phyloP scores from a whole-genome alignment of 2,329 filamentous ascomycete genomes.

The Corynespora cassiicola region DNA sequence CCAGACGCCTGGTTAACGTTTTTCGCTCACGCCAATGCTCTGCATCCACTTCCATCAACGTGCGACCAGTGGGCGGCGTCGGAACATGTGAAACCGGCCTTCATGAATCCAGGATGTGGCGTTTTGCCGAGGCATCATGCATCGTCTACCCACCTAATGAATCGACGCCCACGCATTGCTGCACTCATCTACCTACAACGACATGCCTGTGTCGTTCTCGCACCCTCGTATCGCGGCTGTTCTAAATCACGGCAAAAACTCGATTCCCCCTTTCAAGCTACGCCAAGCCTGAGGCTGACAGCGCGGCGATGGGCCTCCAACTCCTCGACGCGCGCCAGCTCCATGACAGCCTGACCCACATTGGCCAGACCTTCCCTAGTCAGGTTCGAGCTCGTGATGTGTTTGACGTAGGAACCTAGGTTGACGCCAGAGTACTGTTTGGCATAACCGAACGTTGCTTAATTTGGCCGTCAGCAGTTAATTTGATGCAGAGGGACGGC shows the following conservation, averaged over 20 bases:
- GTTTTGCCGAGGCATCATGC: conserved; percentile 3
- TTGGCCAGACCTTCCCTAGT: conserved; percentile 84
- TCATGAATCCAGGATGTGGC: not conserved
- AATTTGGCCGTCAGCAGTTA: conserved; percentile 12
- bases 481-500: too few species aligned
- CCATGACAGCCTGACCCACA: conserved; percentile 90
- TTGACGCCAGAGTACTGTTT: conserved; percentile 99
- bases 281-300: conserved; percentile 67
- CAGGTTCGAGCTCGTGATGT: conserved; percentile 94
- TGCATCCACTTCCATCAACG: too few species aligned
- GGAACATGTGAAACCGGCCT: conserved; percentile 6
- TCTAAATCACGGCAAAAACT: too few species aligned
- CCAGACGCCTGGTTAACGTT: too few species aligned
- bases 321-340: conserved; percentile 91
- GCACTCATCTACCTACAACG: not conserved
- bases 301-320: conserved; percentile 88
- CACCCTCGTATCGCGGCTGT: not conserved
- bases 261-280: conserved; percentile 28
- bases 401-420: conserved; percentile 93
- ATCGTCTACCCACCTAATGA: not conserved
- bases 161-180: not conserved
- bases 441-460: conserved; percentile 97
- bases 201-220: not conserved
- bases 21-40: too few species aligned
- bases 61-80: too few species aligned